These are phyloP conservation scores for Parachaetomium inaequale DNA, from an alignment of 495 filamentous ascomycete species.

Conservation along the genomic window DNA sequence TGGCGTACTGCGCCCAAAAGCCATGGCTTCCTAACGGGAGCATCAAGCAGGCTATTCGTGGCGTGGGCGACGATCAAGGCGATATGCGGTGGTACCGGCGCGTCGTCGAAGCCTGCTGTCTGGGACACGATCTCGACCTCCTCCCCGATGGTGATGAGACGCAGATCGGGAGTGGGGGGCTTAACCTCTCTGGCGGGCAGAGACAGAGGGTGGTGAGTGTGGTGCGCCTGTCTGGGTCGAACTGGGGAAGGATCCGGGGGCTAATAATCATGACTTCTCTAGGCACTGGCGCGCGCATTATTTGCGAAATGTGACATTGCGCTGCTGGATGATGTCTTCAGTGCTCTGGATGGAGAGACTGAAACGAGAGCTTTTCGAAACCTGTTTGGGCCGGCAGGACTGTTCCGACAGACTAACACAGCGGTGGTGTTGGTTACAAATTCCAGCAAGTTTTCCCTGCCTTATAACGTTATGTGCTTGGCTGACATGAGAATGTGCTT, in stretches of 20 bases:
- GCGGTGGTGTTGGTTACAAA: constrained; percentile 44
- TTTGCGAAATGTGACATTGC: constrained; percentile 31
- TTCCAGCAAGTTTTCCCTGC: constrained; percentile 22
- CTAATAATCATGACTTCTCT: neutral
- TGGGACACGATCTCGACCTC: constrained; percentile 51
- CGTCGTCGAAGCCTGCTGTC: constrained; percentile 54
- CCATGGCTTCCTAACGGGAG: constrained; percentile 57
- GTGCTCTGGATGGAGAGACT: constrained; percentile 37
- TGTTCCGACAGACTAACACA: constrained; percentile 33
- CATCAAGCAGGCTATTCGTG: constrained; percentile 48
- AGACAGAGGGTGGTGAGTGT: constrained; percentile 48
- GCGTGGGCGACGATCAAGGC: constrained; percentile 30
- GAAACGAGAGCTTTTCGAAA: constrained; percentile 38
- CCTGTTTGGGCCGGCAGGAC: constrained; percentile 39
- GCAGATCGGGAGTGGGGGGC: constrained; percentile 56
- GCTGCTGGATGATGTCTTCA: constrained; percentile 42
- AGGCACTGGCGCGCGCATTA: constrained; percentile 38
- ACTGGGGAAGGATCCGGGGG: neutral
- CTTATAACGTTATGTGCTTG: too few species aligned
- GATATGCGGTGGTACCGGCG: constrained; percentile 54
- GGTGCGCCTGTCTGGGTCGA: too few species aligned
- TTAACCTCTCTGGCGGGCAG: constrained; percentile 61
- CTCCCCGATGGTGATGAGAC: constrained; percentile 56
- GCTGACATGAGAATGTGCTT: neutral
- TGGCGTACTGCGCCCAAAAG: constrained; percentile 43